A percentile compares a stretch with the other conserved stretches of the same genome.
Evolutionary conservation across 192 early-diverging fungal genomes (phyloP).

Genomic region (Coemansia sp.): DNA sequence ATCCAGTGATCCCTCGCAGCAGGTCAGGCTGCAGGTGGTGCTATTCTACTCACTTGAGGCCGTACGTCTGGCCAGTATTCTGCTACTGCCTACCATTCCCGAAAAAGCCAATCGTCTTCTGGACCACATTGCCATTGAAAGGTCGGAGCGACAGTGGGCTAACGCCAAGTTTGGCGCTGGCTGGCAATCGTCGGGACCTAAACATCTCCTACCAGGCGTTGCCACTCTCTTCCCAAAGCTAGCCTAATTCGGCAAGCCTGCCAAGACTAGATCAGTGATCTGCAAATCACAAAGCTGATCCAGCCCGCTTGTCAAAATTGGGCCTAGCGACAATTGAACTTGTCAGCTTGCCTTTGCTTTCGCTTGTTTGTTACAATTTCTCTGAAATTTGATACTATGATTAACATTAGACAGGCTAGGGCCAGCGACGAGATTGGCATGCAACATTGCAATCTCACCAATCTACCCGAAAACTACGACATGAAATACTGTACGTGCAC

Average conservation of each 20-base stretch:
- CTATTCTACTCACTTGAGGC: slow-evolving; percentile 79
- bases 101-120: slow-evolving; percentile 67
- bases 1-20: slow-evolving; percentile 22
- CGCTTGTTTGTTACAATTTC: not conserved
- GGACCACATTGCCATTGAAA: slow-evolving; percentile 60
- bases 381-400: slow-evolving; percentile 25
- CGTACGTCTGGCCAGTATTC: slow-evolving; percentile 66
- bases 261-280: not conserved
- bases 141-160: slow-evolving; percentile 60
- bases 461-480: slow-evolving; percentile 99
- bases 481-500: slow-evolving; percentile 85
- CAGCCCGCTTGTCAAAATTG: not conserved
- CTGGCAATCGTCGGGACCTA: slow-evolving; percentile 48
- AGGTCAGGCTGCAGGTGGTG: slow-evolving; percentile 58
- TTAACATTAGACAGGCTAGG: slow-evolving; percentile 45
- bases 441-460: slow-evolving; percentile 96
- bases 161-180: slow-evolving; percentile 61
- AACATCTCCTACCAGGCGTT: not conserved
- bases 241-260: not conserved
- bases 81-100: slow-evolving; percentile 89
- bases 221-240: slow-evolving; percentile 45
- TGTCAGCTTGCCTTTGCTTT: not conserved
- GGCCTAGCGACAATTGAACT: not conserved
- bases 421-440: slow-evolving; percentile 65
- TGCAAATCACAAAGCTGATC: not conserved